Percentiles rank a stretch among this genome's conserved stretches.
These are phyloP conservation scores for Echites panduratus DNA, from an alignment of 257 asterid species.

Conservation along the genomic window DNA sequence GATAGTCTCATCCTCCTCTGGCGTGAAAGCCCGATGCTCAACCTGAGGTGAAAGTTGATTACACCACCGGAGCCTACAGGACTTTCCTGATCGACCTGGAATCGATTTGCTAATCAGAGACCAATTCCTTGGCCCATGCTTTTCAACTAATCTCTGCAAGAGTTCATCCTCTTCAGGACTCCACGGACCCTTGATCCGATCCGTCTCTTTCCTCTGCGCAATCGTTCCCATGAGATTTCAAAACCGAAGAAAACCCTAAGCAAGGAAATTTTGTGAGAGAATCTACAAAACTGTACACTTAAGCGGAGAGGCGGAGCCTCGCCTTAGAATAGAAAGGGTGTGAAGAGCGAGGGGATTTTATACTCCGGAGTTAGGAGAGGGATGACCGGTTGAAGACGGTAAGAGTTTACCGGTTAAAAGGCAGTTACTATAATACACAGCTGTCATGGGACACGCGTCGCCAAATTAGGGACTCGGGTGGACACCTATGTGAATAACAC, in stretches of 20 bases:
- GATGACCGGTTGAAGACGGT: conserved; percentile 55
- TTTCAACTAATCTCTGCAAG: conserved; percentile 49
- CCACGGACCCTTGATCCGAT: conserved; percentile 89
- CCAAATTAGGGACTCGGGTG: neutral
- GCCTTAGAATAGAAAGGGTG: conserved; percentile 25
- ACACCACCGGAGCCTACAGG: conserved; percentile 82
- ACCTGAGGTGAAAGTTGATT: conserved; percentile 87
- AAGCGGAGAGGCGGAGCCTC: conserved; percentile 56
- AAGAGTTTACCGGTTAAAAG: conserved; percentile 44
- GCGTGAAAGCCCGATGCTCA: conserved; percentile 61
- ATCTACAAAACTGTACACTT: conserved; percentile 17
- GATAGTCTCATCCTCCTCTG: conserved; percentile 62
- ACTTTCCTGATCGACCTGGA: conserved; percentile 71
- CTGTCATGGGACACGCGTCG: conserved; percentile 75
- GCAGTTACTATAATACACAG: conserved; percentile 58
- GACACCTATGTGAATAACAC: conserved; percentile 36
- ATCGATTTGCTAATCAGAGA: conserved; percentile 68
- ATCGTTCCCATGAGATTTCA: conserved; percentile 32
- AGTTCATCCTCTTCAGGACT: conserved; percentile 74
- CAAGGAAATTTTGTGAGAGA: neutral
- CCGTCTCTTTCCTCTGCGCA: conserved; percentile 36
- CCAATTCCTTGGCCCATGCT: conserved; percentile 84
- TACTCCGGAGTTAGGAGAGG: conserved; percentile 26
- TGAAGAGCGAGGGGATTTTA: conserved; percentile 20
- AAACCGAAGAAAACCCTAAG: neutral